These are phyloP conservation scores for Neonectria hederae DNA, from an alignment of 2,329 filamentous ascomycete genomes.

Conservation along the genomic window DNA sequence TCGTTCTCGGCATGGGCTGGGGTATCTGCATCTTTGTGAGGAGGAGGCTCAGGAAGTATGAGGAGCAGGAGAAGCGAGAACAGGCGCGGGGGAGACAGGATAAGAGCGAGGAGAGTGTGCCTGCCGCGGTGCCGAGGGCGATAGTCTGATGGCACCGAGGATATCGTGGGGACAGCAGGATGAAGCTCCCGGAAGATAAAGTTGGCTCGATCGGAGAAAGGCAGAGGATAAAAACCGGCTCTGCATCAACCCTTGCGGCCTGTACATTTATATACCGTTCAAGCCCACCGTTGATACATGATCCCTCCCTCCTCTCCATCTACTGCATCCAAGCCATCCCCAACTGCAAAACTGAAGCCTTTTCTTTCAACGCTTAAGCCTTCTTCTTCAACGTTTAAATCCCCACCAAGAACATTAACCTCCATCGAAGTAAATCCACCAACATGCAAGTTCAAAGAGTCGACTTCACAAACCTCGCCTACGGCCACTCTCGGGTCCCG, in stretches of 20 bases:
- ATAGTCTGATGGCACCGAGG: not conserved
- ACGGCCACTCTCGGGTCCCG: not conserved
- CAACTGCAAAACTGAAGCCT: not conserved
- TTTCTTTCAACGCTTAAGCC: not conserved
- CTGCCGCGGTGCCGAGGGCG: not conserved
- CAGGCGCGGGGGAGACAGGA: not conserved
- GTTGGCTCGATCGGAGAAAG: not conserved
- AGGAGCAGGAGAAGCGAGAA: too few relatives aligned
- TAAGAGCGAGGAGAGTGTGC: not conserved
- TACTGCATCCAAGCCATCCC: not conserved
- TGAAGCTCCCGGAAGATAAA: not conserved
- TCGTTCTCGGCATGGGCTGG: too few relatives aligned
- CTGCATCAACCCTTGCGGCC: not conserved
- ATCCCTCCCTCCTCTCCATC: not conserved
- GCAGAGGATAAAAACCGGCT: not conserved
- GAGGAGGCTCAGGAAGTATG: too few relatives aligned
- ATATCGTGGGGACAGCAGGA: not conserved
- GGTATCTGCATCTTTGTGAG: too few relatives aligned
- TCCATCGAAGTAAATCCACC: not conserved
- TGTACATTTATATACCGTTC: not conserved
- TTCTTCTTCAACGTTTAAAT: not conserved
- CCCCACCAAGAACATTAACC: not conserved
- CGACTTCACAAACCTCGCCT: not conserved
- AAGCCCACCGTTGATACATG: not conserved
- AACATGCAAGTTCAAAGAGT: conserved; percentile 6